Base-by-base conservation (phyloP, 1,284 basidiomycete genomes). In the Marasmius oreades region DNA sequence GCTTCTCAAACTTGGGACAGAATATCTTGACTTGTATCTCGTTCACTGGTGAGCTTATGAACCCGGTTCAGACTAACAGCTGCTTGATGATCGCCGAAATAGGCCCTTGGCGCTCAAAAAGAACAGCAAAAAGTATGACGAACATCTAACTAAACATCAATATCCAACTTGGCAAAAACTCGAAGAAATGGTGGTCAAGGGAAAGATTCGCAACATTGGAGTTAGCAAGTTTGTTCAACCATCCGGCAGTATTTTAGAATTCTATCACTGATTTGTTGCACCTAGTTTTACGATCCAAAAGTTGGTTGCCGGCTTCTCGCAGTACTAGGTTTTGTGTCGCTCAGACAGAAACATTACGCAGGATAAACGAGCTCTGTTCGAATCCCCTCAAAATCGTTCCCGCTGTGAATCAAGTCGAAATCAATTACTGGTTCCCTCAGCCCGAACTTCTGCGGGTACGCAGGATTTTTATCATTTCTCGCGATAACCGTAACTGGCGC, bases 111-210 rank as follows among this genome's bases (percentile, higher is more conserved):
- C 90, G 4, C 79, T 88, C 67, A 84, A 88, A 65, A 81, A 80
- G 57, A 75, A 76, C 43, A 80, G 78, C 54, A 73, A 50, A 66
- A 75, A 63, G 63, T 86, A 77, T 46, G 83, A 92, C 58, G 70
- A 74, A 55, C 76, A 77, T 7, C 79, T 92, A n/a, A 87, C 84
- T 5, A 81, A 82, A 18, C 77, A 92, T 67, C 84, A 88, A 2
- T 84, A 86, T 65, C 86, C 86, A 20, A 94, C 92, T 0, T 95
- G 93, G 92, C 75, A 84, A 64, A 87, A 89, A 65, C 84, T 95
- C 64, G 92, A 95, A 69, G 84, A 86, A 62, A 67, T 93, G 66
- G 83, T 88, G 18, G 80, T 82, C 59, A 88, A 84, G 62, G 90
- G 90, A 33, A 92, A 93, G 70, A 78, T 90, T 50, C 82, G 82